A percentile compares a stretch with the other conserved stretches of the same genome.
Evolutionary conservation across 2,329 filamentous ascomycete species (phyloP).

Genomic region (Diaporthe sp.): DNA sequence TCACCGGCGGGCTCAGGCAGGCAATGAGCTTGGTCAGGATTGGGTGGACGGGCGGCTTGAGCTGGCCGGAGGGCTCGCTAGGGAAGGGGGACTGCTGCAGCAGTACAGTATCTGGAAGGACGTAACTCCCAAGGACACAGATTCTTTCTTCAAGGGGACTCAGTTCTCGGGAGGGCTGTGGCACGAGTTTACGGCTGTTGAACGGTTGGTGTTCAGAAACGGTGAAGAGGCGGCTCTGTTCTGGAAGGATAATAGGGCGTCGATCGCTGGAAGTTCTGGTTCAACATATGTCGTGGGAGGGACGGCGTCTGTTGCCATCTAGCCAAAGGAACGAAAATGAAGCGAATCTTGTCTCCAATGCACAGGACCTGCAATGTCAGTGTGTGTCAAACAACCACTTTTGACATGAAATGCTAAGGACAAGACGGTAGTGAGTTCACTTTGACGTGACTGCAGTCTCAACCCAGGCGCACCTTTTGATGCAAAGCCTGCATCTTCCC

Average conservation of each 20-base stretch:
- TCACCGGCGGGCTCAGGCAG: not conserved
- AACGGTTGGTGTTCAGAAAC: not conserved
- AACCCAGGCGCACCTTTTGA: too few relatives aligned
- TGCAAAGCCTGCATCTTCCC: not conserved
- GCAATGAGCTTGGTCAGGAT: not conserved
- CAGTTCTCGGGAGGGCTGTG: not conserved
- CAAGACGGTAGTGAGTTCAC: too few relatives aligned
- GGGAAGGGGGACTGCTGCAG: not conserved
- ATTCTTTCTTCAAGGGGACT: not conserved
- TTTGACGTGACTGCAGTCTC: not conserved
- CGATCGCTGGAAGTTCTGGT: not conserved
- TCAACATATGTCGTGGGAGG: not conserved
- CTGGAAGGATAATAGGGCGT: not conserved
- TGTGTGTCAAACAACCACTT: too few relatives aligned
- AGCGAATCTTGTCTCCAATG: not conserved
- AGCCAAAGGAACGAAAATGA: not conserved
- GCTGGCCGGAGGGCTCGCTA: not conserved
- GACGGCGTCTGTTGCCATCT: not conserved
- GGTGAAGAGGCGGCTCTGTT: not conserved
- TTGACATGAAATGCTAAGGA: too few relatives aligned
- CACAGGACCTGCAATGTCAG: too few relatives aligned
- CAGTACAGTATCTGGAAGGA: conserved; percentile 14
- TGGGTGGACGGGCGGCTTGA: conserved; percentile 8
- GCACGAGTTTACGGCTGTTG: not conserved
- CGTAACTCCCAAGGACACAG: not conserved